Base-by-base conservation (phyloP, 768 basidiomycete genomes). In the Rhizopogon vulgaris region DNA sequence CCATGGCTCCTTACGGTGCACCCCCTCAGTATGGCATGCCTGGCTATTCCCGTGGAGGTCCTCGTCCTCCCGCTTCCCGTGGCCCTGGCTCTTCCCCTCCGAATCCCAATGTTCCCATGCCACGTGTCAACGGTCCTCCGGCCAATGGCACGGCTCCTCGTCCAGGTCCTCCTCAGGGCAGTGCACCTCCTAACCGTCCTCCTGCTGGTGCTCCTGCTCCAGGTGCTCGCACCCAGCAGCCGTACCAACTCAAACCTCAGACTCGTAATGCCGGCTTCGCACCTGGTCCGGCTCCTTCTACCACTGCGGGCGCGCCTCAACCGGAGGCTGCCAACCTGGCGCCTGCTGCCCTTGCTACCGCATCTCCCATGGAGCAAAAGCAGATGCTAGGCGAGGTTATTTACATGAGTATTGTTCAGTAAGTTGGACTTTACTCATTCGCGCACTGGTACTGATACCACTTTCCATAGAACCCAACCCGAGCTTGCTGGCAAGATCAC, bases 401-500 rank as follows among this genome's bases (percentile, higher is more conserved):
- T 60, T 97, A 97, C 74, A 85, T 95, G 80, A 87, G 83, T 66
- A 94, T 97, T 58, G 80, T 77, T 52, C 64, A 71, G 88, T 92
- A 74, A 68, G 90, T 51, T 55, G 52, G 24, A 9, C 52, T 65
- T 36, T 32, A 3, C 27, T 59, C 22, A 22, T 38, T 22, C 17
- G 25, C 43, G 36, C 12, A n/a, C 38, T 24, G 50, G 55, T 47
- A 51, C 6, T 55, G 49, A 24, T 52, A 41, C 59, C 41, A 65
- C 6, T 49, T 51, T 22, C 51, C 53, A 42, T 65, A 91, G 86
- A 22, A 68, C 84, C 52, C 86, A 98, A 62, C 91, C 94, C 52
- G 94, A 95, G 18, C 76, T 96, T 65, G 94, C 96, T 58, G 96
- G 96, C 55, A 97, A 97, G 80, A 96, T 97, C 69, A 97, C 94